Evolutionary conservation across 2,329 filamentous ascomycete species (phyloP).

Genomic region (Apiospora arundinis): DNA sequence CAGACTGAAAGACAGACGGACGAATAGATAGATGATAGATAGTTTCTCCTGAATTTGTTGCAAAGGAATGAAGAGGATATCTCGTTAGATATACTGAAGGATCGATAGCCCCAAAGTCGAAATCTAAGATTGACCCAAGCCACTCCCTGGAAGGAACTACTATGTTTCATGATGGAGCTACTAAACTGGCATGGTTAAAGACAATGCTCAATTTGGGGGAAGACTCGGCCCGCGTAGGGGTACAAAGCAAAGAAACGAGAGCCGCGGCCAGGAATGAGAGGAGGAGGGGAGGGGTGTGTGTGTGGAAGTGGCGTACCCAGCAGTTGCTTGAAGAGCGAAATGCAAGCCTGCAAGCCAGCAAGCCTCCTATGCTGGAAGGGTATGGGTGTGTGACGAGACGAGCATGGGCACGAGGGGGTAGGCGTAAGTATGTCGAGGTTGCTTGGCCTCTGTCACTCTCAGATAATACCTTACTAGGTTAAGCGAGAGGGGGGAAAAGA

Average conservation of each 20-base stretch:
- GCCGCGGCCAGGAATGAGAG: conserved; percentile 38
- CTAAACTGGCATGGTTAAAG: conserved; percentile 34
- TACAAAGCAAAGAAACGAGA: conserved; percentile 28
- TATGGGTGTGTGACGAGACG: neutral
- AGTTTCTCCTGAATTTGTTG: neutral
- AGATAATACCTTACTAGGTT: neutral
- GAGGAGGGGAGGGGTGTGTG: too few species aligned
- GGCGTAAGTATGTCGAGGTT: neutral
- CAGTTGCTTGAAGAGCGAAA: neutral
- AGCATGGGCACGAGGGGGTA: conserved; percentile 5
- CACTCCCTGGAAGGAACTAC: conserved; percentile 17
- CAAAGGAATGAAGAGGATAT: conserved; percentile 37
- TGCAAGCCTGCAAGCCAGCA: too few species aligned
- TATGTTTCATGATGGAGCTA: conserved; percentile 26
- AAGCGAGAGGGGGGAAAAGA: neutral
- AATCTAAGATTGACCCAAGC: conserved; percentile 8
- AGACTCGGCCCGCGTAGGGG: conserved; percentile 36
- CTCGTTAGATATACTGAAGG: conserved; percentile 35
- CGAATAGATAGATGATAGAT: neutral
- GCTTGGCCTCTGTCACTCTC: neutral
- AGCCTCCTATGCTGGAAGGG: neutral
- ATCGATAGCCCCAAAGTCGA: conserved; percentile 2
- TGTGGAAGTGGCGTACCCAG: conserved; percentile 25
- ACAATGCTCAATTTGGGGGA: conserved; percentile 33
- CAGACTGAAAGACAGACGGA: neutral